Evolutionary conservation across 345 rosid genomes (phyloP).

Genomic region (Populus ilicifolia): DNA sequence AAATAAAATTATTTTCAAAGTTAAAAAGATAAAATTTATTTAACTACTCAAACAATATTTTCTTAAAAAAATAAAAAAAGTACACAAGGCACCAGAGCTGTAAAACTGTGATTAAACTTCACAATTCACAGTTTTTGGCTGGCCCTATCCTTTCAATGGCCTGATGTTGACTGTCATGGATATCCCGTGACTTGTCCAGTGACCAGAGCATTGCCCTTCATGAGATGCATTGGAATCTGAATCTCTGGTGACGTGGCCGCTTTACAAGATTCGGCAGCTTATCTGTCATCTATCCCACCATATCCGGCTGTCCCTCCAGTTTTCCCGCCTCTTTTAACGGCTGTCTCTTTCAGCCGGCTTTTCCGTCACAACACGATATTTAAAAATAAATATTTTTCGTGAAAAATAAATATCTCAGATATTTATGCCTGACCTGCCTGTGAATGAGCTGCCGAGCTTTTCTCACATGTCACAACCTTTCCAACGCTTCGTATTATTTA

Average conservation of each 20-base stretch:
- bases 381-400: too few species aligned
- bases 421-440: too few species aligned
- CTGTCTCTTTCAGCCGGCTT: background rate
- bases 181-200: constrained; percentile 11
- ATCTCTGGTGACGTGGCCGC: constrained; percentile 22
- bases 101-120: background rate
- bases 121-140: background rate
- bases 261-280: constrained; percentile 14
- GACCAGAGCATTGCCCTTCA: background rate
- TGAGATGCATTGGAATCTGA: constrained; percentile 12
- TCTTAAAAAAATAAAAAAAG: too few species aligned
- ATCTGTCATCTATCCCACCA: constrained; percentile 13
- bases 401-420: too few species aligned
- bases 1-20: too few species aligned
- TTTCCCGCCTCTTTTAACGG: constrained; percentile 24
- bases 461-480: too few species aligned
- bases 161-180: background rate
- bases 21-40: too few species aligned
- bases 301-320: constrained; percentile 8
- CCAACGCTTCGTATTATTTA: too few species aligned
- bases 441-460: too few species aligned
- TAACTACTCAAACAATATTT: too few species aligned
- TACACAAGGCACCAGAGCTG: background rate
- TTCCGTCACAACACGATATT: constrained; percentile 13
- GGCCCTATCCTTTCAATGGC: background rate